Evolutionary conservation across 805 yeast genomes (phyloP).

Genomic region (Lipomyces yamanashiensis): DNA sequence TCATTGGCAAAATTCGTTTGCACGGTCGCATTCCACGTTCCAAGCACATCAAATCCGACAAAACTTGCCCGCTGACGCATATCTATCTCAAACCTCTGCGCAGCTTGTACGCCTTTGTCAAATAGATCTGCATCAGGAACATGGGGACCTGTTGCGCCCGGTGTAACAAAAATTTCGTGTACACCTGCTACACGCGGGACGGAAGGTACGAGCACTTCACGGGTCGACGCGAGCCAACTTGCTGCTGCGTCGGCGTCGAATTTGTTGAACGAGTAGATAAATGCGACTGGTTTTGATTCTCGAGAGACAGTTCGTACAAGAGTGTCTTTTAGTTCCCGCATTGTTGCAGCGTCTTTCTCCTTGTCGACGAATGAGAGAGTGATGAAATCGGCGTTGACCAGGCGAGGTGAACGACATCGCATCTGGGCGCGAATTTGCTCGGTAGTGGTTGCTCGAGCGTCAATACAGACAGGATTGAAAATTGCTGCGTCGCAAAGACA

Average conservation of each 20-base stretch:
- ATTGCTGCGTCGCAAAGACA: slow-evolving; percentile 27
- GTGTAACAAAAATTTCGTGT: slow-evolving; percentile 25
- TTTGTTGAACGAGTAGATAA: slow-evolving; percentile 22
- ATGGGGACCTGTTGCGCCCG: slow-evolving; percentile 32
- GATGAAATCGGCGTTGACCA: background rate
- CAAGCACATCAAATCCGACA: slow-evolving; percentile 21
- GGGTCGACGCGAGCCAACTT: slow-evolving; percentile 18
- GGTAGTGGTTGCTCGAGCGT: slow-evolving; percentile 2
- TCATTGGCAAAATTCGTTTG: slow-evolving; percentile 25
- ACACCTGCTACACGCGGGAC: slow-evolving; percentile 5
- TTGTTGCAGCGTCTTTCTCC: background rate
- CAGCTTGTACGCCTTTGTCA: slow-evolving; percentile 13
- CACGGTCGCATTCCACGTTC: slow-evolving; percentile 36
- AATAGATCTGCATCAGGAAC: slow-evolving; percentile 1
- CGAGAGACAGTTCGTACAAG: slow-evolving; percentile 1
- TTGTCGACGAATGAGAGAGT: slow-evolving; percentile 9
- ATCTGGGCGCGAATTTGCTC: background rate
- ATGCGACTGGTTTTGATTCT: slow-evolving; percentile 21
- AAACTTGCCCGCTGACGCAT: slow-evolving; percentile 9
- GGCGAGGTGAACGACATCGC: background rate
- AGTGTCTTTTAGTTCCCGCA: background rate
- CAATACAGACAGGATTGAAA: background rate
- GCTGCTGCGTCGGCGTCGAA: slow-evolving; percentile 16
- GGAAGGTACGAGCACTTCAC: slow-evolving; percentile 4
- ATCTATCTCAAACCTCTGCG: slow-evolving; percentile 22